Evolutionary conservation across 306 rosid genomes (phyloP).

Genomic region (Crotalaria pallida): DNA sequence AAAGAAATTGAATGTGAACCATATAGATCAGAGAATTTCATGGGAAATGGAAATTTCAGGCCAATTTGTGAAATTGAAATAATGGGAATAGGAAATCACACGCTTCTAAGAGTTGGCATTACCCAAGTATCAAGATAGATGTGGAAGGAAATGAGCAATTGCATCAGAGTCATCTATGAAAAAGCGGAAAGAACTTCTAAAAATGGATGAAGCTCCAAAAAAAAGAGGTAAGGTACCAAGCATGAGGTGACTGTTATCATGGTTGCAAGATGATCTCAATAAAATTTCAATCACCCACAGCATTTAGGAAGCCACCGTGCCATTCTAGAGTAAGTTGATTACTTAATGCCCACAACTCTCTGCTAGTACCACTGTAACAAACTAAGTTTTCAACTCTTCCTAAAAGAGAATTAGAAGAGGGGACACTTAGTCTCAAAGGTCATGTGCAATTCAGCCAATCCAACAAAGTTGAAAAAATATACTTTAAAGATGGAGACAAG

Average conservation of each 20-base stretch:
- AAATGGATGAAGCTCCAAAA: neutral
- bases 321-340: neutral
- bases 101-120: neutral
- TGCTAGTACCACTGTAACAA: neutral
- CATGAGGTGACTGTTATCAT: neutral
- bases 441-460: neutral
- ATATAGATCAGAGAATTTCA: neutral
- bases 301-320: neutral
- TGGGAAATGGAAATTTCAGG: neutral
- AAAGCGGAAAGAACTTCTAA: neutral
- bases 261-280: neutral
- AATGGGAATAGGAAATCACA: neutral
- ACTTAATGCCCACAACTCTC: neutral
- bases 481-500: neutral
- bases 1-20: neutral
- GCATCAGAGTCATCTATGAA: neutral
- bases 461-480: neutral
- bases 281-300: neutral
- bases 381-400: slow-evolving; percentile 2
- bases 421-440: neutral
- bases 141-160: neutral
- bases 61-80: neutral
- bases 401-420: neutral
- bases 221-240: neutral
- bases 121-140: neutral